Conservation (phyloP, 2,329 filamentous ascomycete species). For the Aspergillus sp. region DNA sequence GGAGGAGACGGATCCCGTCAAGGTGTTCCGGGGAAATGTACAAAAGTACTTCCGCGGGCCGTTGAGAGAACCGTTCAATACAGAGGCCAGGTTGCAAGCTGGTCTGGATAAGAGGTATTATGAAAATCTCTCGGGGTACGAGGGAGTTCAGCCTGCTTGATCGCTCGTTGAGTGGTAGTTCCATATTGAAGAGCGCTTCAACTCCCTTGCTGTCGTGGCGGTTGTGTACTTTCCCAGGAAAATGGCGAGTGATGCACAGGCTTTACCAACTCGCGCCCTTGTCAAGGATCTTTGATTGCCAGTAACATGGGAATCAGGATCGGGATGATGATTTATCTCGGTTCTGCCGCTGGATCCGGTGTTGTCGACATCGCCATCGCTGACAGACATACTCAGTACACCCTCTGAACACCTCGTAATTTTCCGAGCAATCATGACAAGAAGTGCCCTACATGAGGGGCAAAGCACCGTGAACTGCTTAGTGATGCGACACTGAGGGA, state of each 20-base stretch:
- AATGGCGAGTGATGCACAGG: neutral
- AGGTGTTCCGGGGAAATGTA: slow-evolving; percentile 49
- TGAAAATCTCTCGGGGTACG: slow-evolving; percentile 26
- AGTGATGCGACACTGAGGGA: no score
- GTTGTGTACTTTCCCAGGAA: rapidly evolving
- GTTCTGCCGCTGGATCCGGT: neutral
- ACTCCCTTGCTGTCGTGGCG: neutral
- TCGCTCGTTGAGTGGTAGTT: neutral
- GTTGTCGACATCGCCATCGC: neutral
- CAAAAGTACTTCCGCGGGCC: slow-evolving; percentile 46
- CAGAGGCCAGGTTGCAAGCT: slow-evolving; percentile 46
- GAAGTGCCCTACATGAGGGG: no score
- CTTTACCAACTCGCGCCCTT: neutral
- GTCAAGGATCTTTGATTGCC: neutral
- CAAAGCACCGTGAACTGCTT: no score
- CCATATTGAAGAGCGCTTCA: no score
- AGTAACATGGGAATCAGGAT: neutral
- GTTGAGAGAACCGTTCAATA: slow-evolving; percentile 49
- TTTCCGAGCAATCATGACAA: no score
- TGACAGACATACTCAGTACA: no score
- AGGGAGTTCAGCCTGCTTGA: neutral
- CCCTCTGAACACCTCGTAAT: no score
- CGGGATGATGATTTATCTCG: neutral
- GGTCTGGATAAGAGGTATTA: slow-evolving; percentile 50
- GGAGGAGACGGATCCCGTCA: slow-evolving; percentile 48